Percentiles rank a stretch among this genome's conserved stretches.
Evolutionary conservation across 1,139 yeast species (phyloP).

Genomic region (Yamadazyma pseudoaaseri): DNA sequence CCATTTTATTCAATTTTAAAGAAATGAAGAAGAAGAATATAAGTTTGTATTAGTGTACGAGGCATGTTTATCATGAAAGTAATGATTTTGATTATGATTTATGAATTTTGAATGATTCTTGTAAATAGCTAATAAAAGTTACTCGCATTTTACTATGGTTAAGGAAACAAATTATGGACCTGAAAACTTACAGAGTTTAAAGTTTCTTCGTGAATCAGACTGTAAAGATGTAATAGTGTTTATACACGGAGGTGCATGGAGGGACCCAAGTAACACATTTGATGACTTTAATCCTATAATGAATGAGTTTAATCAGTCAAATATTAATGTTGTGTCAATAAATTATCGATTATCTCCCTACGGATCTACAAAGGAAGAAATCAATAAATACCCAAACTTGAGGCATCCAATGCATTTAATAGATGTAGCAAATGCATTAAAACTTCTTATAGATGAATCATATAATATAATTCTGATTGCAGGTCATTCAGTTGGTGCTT

Average conservation of each 20-base stretch:
- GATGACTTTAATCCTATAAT: conserved; percentile 49
- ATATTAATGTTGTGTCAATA: conserved; percentile 39
- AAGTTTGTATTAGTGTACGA: no score
- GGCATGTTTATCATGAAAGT: no score
- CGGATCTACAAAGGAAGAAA: conserved; percentile 10
- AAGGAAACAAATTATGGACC: no score
- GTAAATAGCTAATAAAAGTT: no score
- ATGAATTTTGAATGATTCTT: no score
- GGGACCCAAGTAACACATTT: conserved; percentile 62
- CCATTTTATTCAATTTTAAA: conserved; percentile 2
- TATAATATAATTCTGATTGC: conserved; percentile 33
- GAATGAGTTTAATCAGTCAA: conserved; percentile 1
- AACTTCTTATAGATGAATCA: conserved; percentile 19
- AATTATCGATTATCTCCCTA: conserved; percentile 72
- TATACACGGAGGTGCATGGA: conserved; percentile 91
- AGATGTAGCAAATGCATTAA: conserved; percentile 54
- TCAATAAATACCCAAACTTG: conserved; percentile 6
- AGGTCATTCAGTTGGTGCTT: conserved; percentile 88
- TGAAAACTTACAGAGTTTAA: conserved; percentile 23
- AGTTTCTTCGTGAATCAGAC: conserved; percentile 18
- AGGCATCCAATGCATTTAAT: conserved; percentile 62
- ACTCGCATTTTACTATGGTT: no score
- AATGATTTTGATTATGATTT: no score
- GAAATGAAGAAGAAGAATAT: background rate
- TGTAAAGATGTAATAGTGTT: conserved; percentile 37